Conservation (phyloP, 805 yeast species). For the Candida pseudofarinosa region DNA sequence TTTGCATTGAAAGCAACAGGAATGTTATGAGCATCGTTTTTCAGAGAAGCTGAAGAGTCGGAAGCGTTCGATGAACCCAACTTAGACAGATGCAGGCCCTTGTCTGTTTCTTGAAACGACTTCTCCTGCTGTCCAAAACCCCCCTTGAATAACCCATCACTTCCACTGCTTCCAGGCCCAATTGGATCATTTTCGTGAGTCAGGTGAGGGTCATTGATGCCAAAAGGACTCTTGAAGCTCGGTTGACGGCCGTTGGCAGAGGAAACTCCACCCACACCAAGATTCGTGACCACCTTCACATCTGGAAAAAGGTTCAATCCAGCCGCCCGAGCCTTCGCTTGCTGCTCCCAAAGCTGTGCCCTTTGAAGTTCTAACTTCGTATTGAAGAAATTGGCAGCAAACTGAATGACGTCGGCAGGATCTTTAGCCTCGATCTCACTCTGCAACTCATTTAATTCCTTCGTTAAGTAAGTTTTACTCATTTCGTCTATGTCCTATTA, state of each 20-base stretch:
- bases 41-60: conserved; percentile 6
- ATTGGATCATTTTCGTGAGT: conserved; percentile 21
- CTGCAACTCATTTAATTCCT: conserved; percentile 60
- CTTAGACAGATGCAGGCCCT: conserved; percentile 27
- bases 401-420: conserved; percentile 69
- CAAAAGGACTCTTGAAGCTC: conserved; percentile 58
- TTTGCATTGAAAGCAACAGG: conserved; percentile 68
- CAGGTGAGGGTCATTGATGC: conserved; percentile 61
- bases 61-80: conserved; percentile 8
- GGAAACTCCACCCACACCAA: conserved; percentile 21
- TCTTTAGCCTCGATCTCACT: conserved; percentile 47
- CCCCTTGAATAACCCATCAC: conserved; percentile 22
- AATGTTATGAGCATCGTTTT: conserved; percentile 23
- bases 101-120: conserved; percentile 8
- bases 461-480: background rate
- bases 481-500: background rate
- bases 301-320: conserved; percentile 47
- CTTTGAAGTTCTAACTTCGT: conserved; percentile 59
- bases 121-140: conserved; percentile 17
- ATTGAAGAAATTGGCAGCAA: conserved; percentile 71
- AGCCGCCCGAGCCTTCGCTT: conserved; percentile 44
- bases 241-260: conserved; percentile 36
- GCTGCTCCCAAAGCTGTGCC: conserved; percentile 47
- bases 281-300: conserved; percentile 27
- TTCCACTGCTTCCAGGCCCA: conserved; percentile 5